Conservation (phyloP, 768 basidiomycete genomes). For the Pseudohyphozyma bogoriensis region DNA sequence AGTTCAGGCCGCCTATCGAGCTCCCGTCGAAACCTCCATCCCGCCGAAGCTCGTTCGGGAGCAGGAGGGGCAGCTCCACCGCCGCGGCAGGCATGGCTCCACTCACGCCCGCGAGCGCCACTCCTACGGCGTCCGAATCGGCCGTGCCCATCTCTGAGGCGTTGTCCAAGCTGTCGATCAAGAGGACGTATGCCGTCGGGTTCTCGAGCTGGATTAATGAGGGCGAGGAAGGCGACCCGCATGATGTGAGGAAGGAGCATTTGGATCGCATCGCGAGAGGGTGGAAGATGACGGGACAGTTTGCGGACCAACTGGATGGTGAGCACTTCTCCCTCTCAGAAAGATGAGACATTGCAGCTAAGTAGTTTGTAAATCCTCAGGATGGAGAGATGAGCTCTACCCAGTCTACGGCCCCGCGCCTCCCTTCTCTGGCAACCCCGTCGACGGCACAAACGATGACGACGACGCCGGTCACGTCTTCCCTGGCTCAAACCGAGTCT, state of each 20-base stretch:
- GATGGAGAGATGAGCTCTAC: constrained; percentile 83
- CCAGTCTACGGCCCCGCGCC: constrained; percentile 43
- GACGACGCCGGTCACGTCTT: constrained; percentile 41
- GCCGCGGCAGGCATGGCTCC: not conserved
- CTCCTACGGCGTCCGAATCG: not conserved
- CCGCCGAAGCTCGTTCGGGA: not conserved
- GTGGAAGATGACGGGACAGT: constrained; percentile 37
- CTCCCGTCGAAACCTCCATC: not conserved
- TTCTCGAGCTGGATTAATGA: constrained; percentile 30
- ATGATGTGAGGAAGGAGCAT: constrained; percentile 30
- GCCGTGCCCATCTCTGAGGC: too few relatives aligned
- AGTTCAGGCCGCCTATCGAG: constrained; percentile 38
- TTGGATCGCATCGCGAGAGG: constrained; percentile 31
- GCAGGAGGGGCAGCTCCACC: not conserved
- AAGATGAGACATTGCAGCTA: not conserved
- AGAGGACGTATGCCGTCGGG: constrained; percentile 17
- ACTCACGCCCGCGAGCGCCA: not conserved
- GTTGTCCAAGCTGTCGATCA: too few relatives aligned
- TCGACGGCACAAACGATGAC: too few relatives aligned
- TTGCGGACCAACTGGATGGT: constrained; percentile 38
- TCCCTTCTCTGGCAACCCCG: too few relatives aligned
- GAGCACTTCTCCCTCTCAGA: constrained; percentile 5
- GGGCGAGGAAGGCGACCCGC: constrained; percentile 18
- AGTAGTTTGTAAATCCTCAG: constrained; percentile 30
- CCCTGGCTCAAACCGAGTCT: constrained; percentile 54